Percentiles rank a stretch among this genome's conserved stretches.
These are phyloP conservation scores for Fragilariopsis cylindrus DNA, from an alignment of 108 stramenopile genomes.

Conservation along the genomic window DNA sequence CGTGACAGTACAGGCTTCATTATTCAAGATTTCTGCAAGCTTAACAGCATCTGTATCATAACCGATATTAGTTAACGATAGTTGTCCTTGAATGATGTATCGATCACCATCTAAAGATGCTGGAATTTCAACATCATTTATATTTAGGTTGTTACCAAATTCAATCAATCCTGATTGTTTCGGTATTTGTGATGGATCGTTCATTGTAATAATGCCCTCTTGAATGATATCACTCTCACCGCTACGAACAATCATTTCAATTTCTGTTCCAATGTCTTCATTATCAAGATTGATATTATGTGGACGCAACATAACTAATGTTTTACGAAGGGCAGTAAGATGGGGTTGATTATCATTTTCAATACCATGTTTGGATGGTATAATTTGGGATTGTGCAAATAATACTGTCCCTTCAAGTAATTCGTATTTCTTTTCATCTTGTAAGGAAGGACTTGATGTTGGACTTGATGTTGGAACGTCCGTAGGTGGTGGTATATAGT, in stretches of 20 bases:
- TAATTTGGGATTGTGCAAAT: slow-evolving; percentile 9
- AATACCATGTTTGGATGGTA: slow-evolving; percentile 2
- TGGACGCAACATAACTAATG: neutral
- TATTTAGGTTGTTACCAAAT: neutral
- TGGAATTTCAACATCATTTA: neutral
- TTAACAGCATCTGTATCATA: neutral
- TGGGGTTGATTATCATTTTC: neutral
- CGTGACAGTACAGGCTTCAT: neutral
- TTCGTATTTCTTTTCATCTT: no score
- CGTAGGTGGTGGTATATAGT: no score
- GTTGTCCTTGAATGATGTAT: slow-evolving; percentile 2
- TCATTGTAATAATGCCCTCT: neutral
- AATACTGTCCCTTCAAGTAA: neutral
- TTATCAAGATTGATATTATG: neutral
- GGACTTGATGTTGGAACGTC: no score
- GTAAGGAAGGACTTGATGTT: no score
- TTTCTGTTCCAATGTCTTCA: neutral
- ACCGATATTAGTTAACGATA: neutral
- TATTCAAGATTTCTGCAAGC: neutral
- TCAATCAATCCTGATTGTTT: slow-evolving; percentile 3
- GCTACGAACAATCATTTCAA: neutral
- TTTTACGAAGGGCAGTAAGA: slow-evolving; percentile 4
- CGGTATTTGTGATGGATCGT: neutral
- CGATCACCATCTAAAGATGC: neutral
- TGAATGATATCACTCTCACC: neutral